Percentiles rank a stretch among this genome's conserved stretches.
Evolutionary conservation across 768 basidiomycete genomes (phyloP).

Genomic region (Pisolithus albus): DNA sequence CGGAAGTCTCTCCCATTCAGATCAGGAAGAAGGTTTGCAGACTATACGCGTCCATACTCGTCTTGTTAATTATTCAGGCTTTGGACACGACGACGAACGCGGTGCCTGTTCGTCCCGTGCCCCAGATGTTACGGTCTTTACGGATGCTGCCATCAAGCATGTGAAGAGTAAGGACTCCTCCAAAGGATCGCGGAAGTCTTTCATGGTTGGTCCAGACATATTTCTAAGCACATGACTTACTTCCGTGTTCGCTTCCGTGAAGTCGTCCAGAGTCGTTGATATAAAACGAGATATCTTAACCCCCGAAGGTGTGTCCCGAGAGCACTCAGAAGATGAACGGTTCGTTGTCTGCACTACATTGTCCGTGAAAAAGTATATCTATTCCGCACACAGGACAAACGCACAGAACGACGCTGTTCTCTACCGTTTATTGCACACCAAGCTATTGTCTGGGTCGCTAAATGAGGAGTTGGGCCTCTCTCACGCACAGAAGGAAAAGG

Average conservation of each 20-base stretch:
- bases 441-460: constrained; percentile 68
- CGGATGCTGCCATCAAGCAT: constrained; percentile 27
- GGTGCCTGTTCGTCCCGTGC: constrained; percentile 27
- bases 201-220: constrained; percentile 53
- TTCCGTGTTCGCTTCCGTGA: neutral
- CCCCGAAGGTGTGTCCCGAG: constrained; percentile 16
- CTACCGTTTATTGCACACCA: constrained; percentile 74
- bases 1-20: constrained; percentile 11
- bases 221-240: neutral
- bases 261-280: constrained; percentile 78
- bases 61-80: constrained; percentile 19
- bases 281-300: constrained; percentile 30
- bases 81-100: constrained; percentile 42
- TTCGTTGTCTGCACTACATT: constrained; percentile 17
- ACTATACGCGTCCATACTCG: neutral
- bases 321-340: constrained; percentile 53
- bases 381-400: constrained; percentile 50
- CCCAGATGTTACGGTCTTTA: constrained; percentile 55
- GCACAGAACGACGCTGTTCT: constrained; percentile 71
- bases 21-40: constrained; percentile 15
- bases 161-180: constrained; percentile 13
- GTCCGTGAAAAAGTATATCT: neutral
- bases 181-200: constrained; percentile 52
- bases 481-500: constrained; percentile 64
- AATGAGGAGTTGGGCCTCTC: constrained; percentile 54